Evolutionary conservation across 257 asterid genomes (phyloP).

Genomic region (Osmanthus fragrans): DNA sequence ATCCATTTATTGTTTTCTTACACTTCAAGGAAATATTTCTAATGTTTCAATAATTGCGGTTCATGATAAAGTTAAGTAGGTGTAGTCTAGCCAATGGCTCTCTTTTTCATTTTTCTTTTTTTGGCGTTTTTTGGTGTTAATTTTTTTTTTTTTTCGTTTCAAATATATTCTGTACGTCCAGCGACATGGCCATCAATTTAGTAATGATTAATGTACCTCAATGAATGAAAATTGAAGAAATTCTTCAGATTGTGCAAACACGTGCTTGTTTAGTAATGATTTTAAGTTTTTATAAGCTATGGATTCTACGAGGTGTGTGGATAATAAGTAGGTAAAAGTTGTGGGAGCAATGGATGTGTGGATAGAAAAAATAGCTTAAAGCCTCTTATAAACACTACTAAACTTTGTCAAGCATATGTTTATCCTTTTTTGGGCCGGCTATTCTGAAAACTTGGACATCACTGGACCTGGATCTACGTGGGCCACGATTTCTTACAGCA

Average conservation of each 20-base stretch:
- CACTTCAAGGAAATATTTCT: constrained; percentile 12
- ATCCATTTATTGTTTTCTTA: constrained; percentile 10
- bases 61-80: constrained; percentile 21
- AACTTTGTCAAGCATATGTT: too few species aligned
- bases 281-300: too few species aligned
- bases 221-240: constrained; percentile 5
- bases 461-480: not conserved
- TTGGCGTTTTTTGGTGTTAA: too few species aligned
- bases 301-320: too few species aligned
- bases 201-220: not conserved
- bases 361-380: too few species aligned
- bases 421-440: not conserved
- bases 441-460: not conserved
- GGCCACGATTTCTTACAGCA: not conserved
- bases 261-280: too few species aligned
- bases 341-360: too few species aligned
- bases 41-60: constrained; percentile 29
- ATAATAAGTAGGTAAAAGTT: too few species aligned
- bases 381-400: too few species aligned
- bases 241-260: not conserved
- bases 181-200: not conserved
- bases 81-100: constrained; percentile 25
- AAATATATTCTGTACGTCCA: not conserved
- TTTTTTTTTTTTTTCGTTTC: too few species aligned
- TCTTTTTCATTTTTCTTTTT: not conserved